Percentiles rank a stretch among this genome's conserved stretches.
These are phyloP conservation scores for Neurospora sp. DNA, from an alignment of 495 filamentous ascomycete genomes.

Conservation along the genomic window DNA sequence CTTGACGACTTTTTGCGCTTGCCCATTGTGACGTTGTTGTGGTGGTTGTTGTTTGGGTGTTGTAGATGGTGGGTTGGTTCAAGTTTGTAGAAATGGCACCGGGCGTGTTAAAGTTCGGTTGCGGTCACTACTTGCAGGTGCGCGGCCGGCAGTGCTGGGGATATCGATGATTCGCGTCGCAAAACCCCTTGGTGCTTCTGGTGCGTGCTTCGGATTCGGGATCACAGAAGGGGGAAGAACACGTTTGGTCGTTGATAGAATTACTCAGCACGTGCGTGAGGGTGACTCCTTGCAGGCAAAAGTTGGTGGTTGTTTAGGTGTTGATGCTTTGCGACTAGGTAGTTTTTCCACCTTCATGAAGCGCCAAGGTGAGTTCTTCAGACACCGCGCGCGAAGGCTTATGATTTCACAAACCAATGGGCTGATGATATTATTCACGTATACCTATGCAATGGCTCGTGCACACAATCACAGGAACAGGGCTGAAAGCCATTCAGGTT, in stretches of 20 bases:
- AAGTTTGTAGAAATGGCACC: not conserved
- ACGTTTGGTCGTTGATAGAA: not conserved
- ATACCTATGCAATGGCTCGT: not conserved
- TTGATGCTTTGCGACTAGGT: not conserved
- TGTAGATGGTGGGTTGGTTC: not conserved
- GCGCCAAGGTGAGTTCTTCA: not conserved
- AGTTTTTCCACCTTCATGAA: not conserved
- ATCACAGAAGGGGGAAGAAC: not conserved
- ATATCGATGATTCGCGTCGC: not conserved
- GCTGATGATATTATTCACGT: not conserved
- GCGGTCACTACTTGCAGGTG: not conserved
- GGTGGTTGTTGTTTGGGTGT: not conserved
- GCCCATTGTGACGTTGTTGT: constrained; percentile 37
- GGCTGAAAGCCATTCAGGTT: not conserved
- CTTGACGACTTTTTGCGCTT: constrained; percentile 93
- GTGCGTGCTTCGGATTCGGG: not conserved
- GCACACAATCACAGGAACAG: not conserved
- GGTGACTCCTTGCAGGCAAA: not conserved
- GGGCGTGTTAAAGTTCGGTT: not conserved
- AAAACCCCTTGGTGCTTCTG: not conserved
- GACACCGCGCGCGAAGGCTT: not conserved
- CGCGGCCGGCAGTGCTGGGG: not conserved
- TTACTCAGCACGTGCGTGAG: not conserved
- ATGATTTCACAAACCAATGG: not conserved
- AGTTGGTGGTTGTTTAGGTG: not conserved